Conservation (phyloP, 2,329 filamentous ascomycete species). For the Setomelanomma holmii region DNA sequence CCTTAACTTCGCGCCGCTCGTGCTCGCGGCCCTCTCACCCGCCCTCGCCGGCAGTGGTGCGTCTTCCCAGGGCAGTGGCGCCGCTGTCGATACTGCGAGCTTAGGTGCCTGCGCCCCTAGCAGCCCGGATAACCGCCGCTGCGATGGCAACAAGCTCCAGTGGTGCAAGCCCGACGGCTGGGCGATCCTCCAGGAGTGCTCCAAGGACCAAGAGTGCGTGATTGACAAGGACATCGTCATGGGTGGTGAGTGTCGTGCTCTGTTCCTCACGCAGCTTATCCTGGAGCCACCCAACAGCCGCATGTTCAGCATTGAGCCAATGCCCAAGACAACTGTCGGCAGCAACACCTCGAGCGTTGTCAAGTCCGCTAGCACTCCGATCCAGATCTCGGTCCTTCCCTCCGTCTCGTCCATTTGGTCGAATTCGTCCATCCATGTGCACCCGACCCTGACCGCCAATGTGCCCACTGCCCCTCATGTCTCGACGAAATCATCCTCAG, state of each 20-base stretch:
- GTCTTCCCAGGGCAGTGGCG: background rate
- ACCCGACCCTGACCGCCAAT: no score
- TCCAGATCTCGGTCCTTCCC: no score
- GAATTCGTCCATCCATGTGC: no score
- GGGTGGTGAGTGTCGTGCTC: background rate
- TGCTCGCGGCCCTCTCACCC: conserved; percentile 1
- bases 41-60: background rate
- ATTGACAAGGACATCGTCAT: background rate
- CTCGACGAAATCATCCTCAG: no score
- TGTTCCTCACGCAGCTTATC: no score
- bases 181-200: conserved; percentile 1
- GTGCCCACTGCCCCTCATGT: no score
- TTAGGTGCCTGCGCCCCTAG: background rate
- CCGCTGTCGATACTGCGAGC: background rate
- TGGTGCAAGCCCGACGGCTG: background rate
- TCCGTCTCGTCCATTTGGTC: no score
- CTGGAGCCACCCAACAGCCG: no score
- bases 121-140: background rate
- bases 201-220: background rate
- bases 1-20: conserved; percentile 2
- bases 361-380: no score
- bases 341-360: background rate
- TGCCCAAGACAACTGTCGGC: no score
- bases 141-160: background rate
- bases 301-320: no score